These are phyloP conservation scores for Zoysia pacifica DNA, from an alignment of 176 grass and related monocot genomes.

Conservation along the genomic window DNA sequence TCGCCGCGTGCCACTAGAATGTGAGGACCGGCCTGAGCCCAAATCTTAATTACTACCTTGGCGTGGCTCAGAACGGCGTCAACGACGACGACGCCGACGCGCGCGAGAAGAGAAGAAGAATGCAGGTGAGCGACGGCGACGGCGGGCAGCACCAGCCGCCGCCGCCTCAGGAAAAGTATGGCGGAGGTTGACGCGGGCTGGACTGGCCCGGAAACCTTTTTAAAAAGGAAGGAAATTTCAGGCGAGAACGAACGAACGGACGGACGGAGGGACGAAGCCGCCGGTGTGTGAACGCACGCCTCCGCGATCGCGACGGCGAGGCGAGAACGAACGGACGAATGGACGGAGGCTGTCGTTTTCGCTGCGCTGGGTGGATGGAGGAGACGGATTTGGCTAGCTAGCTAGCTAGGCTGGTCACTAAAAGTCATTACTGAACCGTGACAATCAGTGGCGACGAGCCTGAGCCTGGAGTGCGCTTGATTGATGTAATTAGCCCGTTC, in stretches of 20 bases:
- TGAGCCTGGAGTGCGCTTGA: background rate
- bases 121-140: background rate
- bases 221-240: no score
- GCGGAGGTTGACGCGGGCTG: background rate
- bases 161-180: conserved; percentile 11
- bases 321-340: background rate
- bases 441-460: background rate
- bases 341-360: no score
- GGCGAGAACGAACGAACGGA: no score
- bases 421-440: background rate
- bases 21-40: no score
- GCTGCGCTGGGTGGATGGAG: background rate
- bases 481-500: background rate
- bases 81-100: background rate
- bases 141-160: background rate
- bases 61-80: background rate
- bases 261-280: background rate
- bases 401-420: background rate
- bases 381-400: background rate
- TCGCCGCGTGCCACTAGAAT: no score
- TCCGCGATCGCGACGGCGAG: background rate
- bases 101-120: background rate
- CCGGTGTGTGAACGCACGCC: conserved; percentile 40
- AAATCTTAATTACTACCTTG: background rate
- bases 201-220: background rate